A percentile compares a stretch with the other conserved stretches of the same genome.
Conservation (phyloP, 2,329 filamentous ascomycete genomes). For the Biscogniauxia sp. region DNA sequence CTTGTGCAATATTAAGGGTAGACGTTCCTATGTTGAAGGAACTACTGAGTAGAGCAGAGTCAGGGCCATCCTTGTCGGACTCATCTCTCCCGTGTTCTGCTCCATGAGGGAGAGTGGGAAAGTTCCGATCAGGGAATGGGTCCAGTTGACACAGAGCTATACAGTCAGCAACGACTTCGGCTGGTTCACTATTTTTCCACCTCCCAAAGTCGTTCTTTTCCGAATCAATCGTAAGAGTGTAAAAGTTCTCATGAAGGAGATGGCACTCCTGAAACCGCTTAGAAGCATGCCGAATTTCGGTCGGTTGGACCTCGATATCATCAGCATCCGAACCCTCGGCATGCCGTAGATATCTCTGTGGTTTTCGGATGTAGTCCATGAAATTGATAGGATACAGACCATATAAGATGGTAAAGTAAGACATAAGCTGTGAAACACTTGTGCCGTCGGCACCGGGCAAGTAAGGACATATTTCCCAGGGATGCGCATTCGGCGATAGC, state of each 20-base stretch:
- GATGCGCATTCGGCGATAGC: constrained; percentile 31
- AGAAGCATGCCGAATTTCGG: constrained; percentile 72
- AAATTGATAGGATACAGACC: constrained; percentile 84
- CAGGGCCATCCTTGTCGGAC: constrained; percentile 33
- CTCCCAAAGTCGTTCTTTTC: constrained; percentile 74
- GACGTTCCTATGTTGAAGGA: constrained; percentile 27
- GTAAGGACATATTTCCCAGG: constrained; percentile 65
- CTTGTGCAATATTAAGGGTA: constrained; percentile 26
- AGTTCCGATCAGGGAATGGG: constrained; percentile 13
- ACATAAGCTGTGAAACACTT: constrained; percentile 63
- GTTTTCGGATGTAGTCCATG: constrained; percentile 81
- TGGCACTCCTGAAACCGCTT: constrained; percentile 73
- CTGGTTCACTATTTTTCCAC: constrained; percentile 76
- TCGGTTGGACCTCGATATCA: constrained; percentile 74
- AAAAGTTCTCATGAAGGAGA: constrained; percentile 81
- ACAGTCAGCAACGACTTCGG: constrained; percentile 77
- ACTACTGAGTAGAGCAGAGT: constrained; percentile 41
- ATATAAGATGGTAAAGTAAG: constrained; percentile 80
- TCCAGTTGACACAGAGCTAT: constrained; percentile 60
- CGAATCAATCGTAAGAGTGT: constrained; percentile 73
- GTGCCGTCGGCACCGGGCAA: constrained; percentile 61
- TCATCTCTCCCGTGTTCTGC: constrained; percentile 28
- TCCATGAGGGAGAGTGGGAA: constrained; percentile 21
- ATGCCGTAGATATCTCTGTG: constrained; percentile 73
- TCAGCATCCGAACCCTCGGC: constrained; percentile 68